phyloP scores from a whole-genome alignment of 2,329 filamentous ascomycete species.

The Albophoma yamanashiensis region DNA sequence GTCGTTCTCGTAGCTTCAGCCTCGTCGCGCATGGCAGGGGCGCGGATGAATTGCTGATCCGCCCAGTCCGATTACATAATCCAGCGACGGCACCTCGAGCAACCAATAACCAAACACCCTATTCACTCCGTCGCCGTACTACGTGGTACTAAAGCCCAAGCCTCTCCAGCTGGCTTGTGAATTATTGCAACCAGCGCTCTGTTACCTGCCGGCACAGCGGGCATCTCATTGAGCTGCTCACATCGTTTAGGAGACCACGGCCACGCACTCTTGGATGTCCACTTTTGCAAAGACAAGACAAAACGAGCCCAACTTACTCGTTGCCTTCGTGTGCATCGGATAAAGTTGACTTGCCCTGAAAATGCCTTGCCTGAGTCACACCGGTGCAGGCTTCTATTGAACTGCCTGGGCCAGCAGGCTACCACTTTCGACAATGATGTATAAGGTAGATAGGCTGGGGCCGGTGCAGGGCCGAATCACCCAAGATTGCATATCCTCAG shows the following conservation, averaged over 20 bases:
- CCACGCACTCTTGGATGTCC: neutral
- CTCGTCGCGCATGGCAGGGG: slow-evolving; percentile 14
- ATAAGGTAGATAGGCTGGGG: neutral
- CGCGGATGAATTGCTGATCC: slow-evolving; percentile 5
- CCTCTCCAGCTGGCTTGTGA: neutral
- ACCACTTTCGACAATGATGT: neutral
- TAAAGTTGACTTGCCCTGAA: neutral
- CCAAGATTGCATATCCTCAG: neutral
- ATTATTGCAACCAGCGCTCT: no score
- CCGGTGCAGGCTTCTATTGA: neutral
- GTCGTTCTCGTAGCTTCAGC: slow-evolving; percentile 12
- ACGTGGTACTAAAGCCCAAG: neutral
- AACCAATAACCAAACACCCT: neutral
- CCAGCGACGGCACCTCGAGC: neutral
- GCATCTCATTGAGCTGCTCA: no score
- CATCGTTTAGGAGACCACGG: neutral
- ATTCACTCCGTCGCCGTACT: neutral
- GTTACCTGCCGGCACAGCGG: neutral
- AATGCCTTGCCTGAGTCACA: neutral
- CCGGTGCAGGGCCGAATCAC: neutral
- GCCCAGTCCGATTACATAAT: slow-evolving; percentile 1
- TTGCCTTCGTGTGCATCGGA: neutral
- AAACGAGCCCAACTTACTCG: neutral
- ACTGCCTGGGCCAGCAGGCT: neutral
- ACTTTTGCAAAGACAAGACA: neutral